A percentile compares a stretch with the other conserved stretches of the same genome.
Evolutionary conservation across 441 rosid species (phyloP).

Genomic region (Capsella rubella): DNA sequence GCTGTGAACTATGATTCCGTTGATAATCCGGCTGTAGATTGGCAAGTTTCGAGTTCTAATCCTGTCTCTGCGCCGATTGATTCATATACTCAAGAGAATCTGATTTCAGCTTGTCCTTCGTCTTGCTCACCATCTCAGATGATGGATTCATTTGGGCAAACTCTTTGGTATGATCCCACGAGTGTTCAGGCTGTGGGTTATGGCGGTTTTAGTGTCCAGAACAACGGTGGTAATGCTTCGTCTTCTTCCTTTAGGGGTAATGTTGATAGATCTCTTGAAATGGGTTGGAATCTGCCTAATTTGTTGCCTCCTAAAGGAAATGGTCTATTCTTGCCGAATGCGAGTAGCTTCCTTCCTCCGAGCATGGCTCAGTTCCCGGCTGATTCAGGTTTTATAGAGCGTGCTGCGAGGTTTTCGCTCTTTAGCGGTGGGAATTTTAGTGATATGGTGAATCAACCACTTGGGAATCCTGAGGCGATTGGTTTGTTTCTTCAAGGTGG

Average conservation of each 20-base stretch:
- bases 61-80: slow-evolving; percentile 56
- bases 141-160: slow-evolving; percentile 70
- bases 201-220: slow-evolving; percentile 51
- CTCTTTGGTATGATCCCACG: slow-evolving; percentile 73
- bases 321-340: slow-evolving; percentile 59
- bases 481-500: slow-evolving; percentile 63
- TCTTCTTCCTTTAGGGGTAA: slow-evolving; percentile 49
- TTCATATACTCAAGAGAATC: slow-evolving; percentile 61
- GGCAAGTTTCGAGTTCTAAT: slow-evolving; percentile 66
- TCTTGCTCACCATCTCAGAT: slow-evolving; percentile 77
- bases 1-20: slow-evolving; percentile 49
- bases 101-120: slow-evolving; percentile 60
- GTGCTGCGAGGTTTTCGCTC: slow-evolving; percentile 92
- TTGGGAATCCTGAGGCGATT: slow-evolving; percentile 63
- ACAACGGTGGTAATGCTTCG: slow-evolving; percentile 49
- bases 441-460: slow-evolving; percentile 71
- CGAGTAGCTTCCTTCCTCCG: slow-evolving; percentile 63
- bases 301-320: slow-evolving; percentile 65
- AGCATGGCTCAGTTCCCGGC: slow-evolving; percentile 88
- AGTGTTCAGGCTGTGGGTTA: slow-evolving; percentile 65
- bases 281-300: slow-evolving; percentile 74
- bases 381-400: slow-evolving; percentile 91
- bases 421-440: slow-evolving; percentile 79
- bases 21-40: slow-evolving; percentile 55
- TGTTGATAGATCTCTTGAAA: slow-evolving; percentile 65